Conservation (phyloP, 2,329 filamentous ascomycete genomes). For the Alternaria solani region DNA sequence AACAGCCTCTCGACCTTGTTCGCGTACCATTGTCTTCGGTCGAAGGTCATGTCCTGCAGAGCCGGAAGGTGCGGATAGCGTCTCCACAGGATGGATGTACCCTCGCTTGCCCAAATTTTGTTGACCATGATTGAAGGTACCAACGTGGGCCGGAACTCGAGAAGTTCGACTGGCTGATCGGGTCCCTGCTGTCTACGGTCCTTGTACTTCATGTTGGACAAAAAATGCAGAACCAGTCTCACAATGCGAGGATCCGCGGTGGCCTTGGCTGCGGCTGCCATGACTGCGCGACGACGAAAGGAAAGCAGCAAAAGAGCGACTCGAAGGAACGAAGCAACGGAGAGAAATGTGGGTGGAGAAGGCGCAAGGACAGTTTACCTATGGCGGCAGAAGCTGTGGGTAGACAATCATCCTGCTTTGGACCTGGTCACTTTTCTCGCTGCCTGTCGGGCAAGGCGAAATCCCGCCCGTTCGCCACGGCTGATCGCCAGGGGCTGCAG, state of each 20-base stretch:
- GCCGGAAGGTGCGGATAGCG: constrained; percentile 42
- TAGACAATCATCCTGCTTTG: constrained; percentile 23
- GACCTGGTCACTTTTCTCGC: constrained; percentile 17
- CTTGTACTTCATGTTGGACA: constrained; percentile 45
- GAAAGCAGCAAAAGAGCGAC: constrained; percentile 12
- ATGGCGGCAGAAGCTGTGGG: constrained; percentile 10
- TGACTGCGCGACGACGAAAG: constrained; percentile 22
- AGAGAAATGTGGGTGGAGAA: constrained; percentile 4
- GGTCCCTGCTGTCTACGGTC: constrained; percentile 42
- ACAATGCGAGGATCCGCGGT: constrained; percentile 38
- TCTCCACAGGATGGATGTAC: constrained; percentile 43
- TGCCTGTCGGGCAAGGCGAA: constrained; percentile 20
- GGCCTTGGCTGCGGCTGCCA: constrained; percentile 33
- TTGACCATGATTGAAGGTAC: constrained; percentile 44
- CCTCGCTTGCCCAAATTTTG: constrained; percentile 45
- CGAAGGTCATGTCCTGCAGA: constrained; percentile 29
- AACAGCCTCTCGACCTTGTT: constrained; percentile 42
- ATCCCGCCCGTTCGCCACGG: constrained; percentile 14
- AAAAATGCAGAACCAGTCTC: constrained; percentile 34
- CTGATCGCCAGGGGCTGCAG: constrained; percentile 26
- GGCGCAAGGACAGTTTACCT: constrained; percentile 1
- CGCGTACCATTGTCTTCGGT: constrained; percentile 42
- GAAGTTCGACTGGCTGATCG: constrained; percentile 43
- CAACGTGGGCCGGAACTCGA: constrained; percentile 46
- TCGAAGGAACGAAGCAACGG: constrained; percentile 6